Evolutionary conservation across 2,329 filamentous ascomycete species (phyloP), one percentile per base, ranked within the genome.

Genomic region (Fusarium penzigii): DNA sequence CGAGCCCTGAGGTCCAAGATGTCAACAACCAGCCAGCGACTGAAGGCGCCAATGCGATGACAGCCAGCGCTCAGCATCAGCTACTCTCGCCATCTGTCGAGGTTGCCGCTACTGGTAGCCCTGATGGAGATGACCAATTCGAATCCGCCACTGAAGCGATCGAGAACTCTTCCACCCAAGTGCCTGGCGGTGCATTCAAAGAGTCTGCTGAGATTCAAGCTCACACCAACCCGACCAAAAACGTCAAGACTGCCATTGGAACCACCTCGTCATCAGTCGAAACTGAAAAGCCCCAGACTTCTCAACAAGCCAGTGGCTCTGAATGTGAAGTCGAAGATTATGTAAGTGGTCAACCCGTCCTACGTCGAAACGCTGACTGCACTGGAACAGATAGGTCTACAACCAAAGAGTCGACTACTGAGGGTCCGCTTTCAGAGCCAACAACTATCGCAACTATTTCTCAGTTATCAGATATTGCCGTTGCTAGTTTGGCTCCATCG

Each of bases 321-420:
- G 49, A 34, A n/a, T 61, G 55, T 34, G 16, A 25, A 29, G 55
- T 48, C 17, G 29, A 50, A 20, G 53, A 56, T 11, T 29, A 58
- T 51, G 66, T 68, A 53, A 62, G 66, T 64, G 60, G 49, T 20
- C 53, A 58, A 25, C 44, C 63, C 20, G 44, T 62, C 12, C 55
- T 57, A 34, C 57, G 52, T 20, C 54, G 61, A 54, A 65, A 61
- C 40, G 44, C 58, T 64, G 60, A 68, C 56, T 68, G 64, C 63
- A 55, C 53, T 40, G 52, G 63, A 57, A 54, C 52, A 46, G 46
- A 57, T 9, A 62, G 58, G n/a, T 47, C 43, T 32, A 46, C 44
- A 32, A 36, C 40, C 16, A 46, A 6, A 38, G 48, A 51, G 13
- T 12, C 39, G 25, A 10, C 29, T 29, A 34, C 40, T 29, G 44